Evolutionary conservation across 108 stramenopile genomes (phyloP), one percentile per base, ranked within the genome.

Genomic region (Stephanodiscus triporus): DNA sequence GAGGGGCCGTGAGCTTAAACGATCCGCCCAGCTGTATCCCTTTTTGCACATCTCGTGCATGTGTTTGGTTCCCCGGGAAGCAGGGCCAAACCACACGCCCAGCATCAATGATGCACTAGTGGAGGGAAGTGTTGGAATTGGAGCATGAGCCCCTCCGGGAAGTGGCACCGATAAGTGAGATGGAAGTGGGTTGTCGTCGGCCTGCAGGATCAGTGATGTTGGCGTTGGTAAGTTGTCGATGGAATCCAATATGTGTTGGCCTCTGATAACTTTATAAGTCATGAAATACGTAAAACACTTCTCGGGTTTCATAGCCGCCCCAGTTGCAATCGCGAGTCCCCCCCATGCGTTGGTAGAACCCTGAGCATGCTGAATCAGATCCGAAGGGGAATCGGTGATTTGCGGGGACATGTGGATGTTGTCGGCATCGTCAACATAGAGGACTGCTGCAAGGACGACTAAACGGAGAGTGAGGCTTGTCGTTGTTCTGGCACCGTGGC

Each of bases 361-460:
- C 17, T 72, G 47, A 2, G 53, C 50, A 0, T 19, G 1, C 2
- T 2, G 0, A 0, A 37, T 34, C 8, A 72, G 47, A 11, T 72
- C 32, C 6, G 0, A 6, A 0, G 17, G 9, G 7, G 61, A 14
- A 3, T 19, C 4, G 0, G 17, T 7, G 0, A 9, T 0, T 0
- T 7, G 0, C 0, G 0, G 3, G 2, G 27, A 4, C 34, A 9
- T 4, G 26, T 63, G 60, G 0, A 51, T 23, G 0, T 53, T 48
- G 20, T 72, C 71, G 8, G 55, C 10, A 17, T 72, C 61, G n/a
- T 72, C 71, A 6, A 63, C 58, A 47, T 48, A 60, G 0, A 70
- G 23, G 0, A 70, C 16, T 17, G 58, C 27, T 2, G 58, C 70
- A 0, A 72, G 38, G 20, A 23, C 6, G 0, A 63, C 0, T 1